Evolutionary conservation across 2,329 filamentous ascomycete species (phyloP).

Genomic region (Monosporascus sp.): DNA sequence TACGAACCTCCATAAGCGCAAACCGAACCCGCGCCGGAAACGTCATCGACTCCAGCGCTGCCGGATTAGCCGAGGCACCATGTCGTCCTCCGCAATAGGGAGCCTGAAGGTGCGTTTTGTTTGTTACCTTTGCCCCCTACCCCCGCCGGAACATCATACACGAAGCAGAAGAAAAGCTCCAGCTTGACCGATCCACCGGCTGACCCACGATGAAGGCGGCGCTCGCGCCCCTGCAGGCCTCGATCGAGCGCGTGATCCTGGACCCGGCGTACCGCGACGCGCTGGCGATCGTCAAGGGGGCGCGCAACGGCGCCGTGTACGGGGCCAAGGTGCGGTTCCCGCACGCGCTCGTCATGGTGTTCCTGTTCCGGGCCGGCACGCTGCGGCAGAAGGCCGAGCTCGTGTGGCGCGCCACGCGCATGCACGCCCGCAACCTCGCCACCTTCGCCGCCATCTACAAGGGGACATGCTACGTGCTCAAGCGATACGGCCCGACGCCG

Average conservation of each 20-base stretch:
- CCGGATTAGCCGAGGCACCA: not conserved
- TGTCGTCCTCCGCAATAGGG: not conserved
- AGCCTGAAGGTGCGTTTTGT: constrained; percentile 4
- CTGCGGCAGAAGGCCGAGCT: constrained; percentile 72
- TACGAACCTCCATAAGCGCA: not conserved
- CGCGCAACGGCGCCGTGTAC: constrained; percentile 95
- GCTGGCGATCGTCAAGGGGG: constrained; percentile 81
- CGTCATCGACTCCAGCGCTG: not conserved
- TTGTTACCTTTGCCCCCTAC: not conserved
- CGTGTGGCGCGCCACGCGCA: constrained; percentile 79
- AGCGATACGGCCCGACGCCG: constrained; percentile 51
- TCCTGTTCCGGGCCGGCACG: constrained; percentile 90
- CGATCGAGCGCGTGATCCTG: constrained; percentile 70
- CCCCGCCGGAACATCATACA: not conserved
- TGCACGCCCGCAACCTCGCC: constrained; percentile 87
- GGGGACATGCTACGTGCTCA: constrained; percentile 68
- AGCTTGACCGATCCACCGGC: too few species aligned
- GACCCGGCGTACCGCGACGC: constrained; percentile 82
- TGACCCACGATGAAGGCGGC: not conserved
- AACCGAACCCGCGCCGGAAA: not conserved
- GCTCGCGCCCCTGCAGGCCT: constrained; percentile 42
- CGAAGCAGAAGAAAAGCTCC: too few species aligned
- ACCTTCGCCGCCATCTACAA: constrained; percentile 93
- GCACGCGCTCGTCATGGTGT: constrained; percentile 96
- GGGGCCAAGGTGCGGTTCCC: constrained; percentile 97